Base-by-base conservation (phyloP, 1,284 basidiomycete genomes). In the Laetiporus sulphureus region DNA sequence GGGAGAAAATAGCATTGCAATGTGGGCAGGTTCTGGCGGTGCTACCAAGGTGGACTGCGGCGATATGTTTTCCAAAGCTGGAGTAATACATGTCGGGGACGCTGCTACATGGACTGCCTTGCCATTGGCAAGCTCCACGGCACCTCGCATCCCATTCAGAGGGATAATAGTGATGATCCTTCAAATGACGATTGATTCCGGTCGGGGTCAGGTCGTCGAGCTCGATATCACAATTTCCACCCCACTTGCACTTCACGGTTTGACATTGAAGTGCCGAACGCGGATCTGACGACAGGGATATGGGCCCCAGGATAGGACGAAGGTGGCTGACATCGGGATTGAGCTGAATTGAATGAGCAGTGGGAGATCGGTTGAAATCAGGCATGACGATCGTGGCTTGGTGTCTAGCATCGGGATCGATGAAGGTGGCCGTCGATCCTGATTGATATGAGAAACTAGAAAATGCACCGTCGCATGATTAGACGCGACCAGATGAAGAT, bases 41-140 rank as follows among this genome's bases (percentile, higher is more conserved):
- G 5, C 37, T 30, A 16, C 42, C 16, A 15, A 44, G 10, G 20
- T 44, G 42, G 6, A 40, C 36, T 2, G 37, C 19, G 3, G 42
- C 36, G 5, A 44, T 32, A 16, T 44, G 42, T 30, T 35, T 44
- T 19, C 42, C 42, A 22, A 44, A 40, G 32, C 38, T 34, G n/a
- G 15, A 22, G 18, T 39, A 40, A n/a, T 16, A 31, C 13, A 40
- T 16, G 31, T 15, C 31, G 13, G 23, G n/a, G 25, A 21, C 32
- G 36, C 25, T 31, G 16, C 6, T 38, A 36, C 36, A 38, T 11
- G 27, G 6, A 6, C 12, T 34, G 4, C 25, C 24, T 16, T 24
- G 24, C 41, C 41, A 43, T 20, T 38, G 13, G 36, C 41, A 43
- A 25, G 18, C 27, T 18, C 41, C 36, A 3, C 41, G 21, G 23